phyloP scores from a whole-genome alignment of 306 rosid species.

The Crotalaria pallida region DNA sequence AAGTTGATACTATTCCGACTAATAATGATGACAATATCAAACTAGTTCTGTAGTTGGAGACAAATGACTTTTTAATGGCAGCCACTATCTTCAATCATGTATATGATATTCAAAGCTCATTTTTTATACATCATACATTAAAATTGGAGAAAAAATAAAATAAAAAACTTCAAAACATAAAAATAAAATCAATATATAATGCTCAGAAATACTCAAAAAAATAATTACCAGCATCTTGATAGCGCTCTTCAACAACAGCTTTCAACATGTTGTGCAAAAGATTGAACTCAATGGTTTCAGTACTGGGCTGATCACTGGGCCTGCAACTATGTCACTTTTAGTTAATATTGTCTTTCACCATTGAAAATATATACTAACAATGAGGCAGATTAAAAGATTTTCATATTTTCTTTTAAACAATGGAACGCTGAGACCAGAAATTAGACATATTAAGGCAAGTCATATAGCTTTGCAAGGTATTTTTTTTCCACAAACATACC shows the following conservation, averaged over 20 bases:
- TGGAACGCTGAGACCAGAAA: not conserved
- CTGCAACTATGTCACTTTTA: constrained; percentile 39
- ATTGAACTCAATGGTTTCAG: constrained; percentile 77
- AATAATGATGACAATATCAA: not conserved
- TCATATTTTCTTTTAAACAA: not conserved
- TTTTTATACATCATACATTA: not conserved
- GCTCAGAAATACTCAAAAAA: constrained; percentile 3
- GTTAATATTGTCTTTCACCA: constrained; percentile 1
- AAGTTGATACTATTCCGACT: not conserved
- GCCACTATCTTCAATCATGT: constrained; percentile 7
- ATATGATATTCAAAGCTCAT: not conserved
- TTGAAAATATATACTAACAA: not conserved
- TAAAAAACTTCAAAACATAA: not conserved
- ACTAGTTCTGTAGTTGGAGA: not conserved
- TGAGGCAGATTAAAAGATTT: not conserved
- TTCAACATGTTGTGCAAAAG: constrained; percentile 87
- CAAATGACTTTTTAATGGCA: not conserved
- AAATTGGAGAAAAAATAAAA: not conserved
- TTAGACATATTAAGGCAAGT: not conserved
- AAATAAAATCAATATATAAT: not conserved
- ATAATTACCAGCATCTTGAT: constrained; percentile 84
- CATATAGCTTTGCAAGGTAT: not conserved
- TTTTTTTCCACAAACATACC: constrained; percentile 36
- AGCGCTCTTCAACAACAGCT: constrained; percentile 94
- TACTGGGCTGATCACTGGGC: constrained; percentile 84